Evolutionary conservation across 495 filamentous ascomycete genomes (phyloP).

Genomic region (Rhypophila decipiens): DNA sequence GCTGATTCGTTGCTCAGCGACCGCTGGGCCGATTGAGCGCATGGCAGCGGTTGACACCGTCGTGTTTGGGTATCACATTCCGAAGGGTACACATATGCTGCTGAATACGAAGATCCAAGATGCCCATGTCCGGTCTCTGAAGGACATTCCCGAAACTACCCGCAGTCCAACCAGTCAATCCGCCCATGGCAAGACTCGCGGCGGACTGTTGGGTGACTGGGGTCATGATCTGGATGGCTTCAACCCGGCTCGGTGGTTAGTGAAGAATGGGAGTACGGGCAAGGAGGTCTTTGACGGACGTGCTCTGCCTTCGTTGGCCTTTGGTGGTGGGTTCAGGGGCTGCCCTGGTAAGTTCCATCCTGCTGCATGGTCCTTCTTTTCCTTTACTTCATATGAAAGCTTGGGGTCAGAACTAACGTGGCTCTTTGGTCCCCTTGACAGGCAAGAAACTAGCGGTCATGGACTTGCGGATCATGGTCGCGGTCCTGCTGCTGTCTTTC

Average conservation of each 20-base stretch:
- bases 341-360: background rate
- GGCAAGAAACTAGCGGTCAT: background rate
- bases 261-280: background rate
- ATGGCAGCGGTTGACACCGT: too few relatives aligned
- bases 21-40: too few relatives aligned
- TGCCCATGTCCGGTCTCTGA: background rate
- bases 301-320: background rate
- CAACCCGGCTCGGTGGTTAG: background rate
- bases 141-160: background rate
- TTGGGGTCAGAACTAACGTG: background rate
- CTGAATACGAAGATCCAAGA: background rate
- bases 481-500: background rate
- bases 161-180: background rate
- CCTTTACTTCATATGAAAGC: background rate
- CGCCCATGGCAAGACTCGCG: background rate
- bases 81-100: background rate
- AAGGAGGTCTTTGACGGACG: background rate
- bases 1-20: too few relatives aligned
- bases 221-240: background rate
- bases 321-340: background rate
- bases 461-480: background rate
- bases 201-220: background rate
- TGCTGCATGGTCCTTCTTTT: background rate
- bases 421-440: background rate
- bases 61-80: background rate